Conservation (phyloP, 345 rosid genomes). For the Combretum micranthum region DNA sequence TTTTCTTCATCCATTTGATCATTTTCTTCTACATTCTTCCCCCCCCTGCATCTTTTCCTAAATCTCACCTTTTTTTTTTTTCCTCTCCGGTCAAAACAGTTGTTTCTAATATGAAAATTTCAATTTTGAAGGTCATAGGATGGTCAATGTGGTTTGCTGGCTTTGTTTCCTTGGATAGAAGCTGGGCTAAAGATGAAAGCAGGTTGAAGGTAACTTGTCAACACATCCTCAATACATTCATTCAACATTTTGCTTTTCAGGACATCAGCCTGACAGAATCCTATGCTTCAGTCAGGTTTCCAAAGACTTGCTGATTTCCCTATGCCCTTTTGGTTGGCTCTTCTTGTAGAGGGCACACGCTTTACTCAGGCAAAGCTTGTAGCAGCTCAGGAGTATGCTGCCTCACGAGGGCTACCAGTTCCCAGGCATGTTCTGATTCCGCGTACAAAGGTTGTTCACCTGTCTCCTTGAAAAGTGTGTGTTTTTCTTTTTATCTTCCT, state of each 20-base stretch:
- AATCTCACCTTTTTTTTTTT: too few relatives aligned
- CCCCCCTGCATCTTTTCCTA: too few relatives aligned
- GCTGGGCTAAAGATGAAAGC: constrained; percentile 82
- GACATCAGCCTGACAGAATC: constrained; percentile 13
- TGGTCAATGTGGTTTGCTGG: constrained; percentile 99
- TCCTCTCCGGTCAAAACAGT: too few relatives aligned
- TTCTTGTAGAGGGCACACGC: constrained; percentile 97
- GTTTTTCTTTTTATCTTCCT: neutral
- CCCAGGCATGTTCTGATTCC: constrained; percentile 94
- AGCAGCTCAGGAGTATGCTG: constrained; percentile 90
- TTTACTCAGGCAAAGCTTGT: constrained; percentile 85
- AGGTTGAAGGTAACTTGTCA: constrained; percentile 48
- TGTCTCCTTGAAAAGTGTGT: neutral
- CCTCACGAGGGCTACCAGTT: constrained; percentile 69
- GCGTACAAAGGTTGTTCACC: constrained; percentile 67
- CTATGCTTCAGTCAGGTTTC: constrained; percentile 73
- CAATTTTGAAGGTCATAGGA: constrained; percentile 67
- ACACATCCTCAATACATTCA: neutral
- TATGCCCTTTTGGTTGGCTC: constrained; percentile 90
- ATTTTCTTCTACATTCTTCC: too few relatives aligned
- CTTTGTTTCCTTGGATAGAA: constrained; percentile 76
- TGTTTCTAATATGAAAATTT: too few relatives aligned
- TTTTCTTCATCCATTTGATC: too few relatives aligned
- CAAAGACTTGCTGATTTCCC: constrained; percentile 74
- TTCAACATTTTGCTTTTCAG: neutral